Evolutionary conservation across 2,329 filamentous ascomycete species (phyloP).

Genomic region (Blumeria graminis): DNA sequence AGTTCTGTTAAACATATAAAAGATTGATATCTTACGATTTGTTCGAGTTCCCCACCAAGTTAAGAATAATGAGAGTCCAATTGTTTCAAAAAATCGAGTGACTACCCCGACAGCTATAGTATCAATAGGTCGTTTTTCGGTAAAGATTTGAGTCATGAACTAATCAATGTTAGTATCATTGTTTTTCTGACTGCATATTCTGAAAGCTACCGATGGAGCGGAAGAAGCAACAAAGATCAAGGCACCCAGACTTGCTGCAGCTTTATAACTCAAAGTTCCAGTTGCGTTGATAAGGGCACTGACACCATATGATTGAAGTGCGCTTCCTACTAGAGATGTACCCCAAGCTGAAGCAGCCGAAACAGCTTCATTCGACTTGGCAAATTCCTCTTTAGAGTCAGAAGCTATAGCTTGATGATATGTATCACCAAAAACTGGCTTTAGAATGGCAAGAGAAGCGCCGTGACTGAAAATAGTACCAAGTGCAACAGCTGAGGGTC

Average conservation of each 20-base stretch:
- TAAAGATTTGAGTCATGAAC: conserved; percentile 69
- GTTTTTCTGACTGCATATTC: neutral
- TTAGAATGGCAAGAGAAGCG: conserved; percentile 65
- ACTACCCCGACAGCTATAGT: conserved; percentile 67
- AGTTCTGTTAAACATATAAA: neutral
- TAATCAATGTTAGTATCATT: conserved; percentile 16
- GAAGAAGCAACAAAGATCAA: conserved; percentile 82
- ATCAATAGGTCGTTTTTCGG: conserved; percentile 80
- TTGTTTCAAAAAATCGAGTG: conserved; percentile 72
- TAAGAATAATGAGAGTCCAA: conserved; percentile 75
- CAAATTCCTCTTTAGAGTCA: conserved; percentile 91
- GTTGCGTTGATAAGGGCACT: conserved; percentile 85
- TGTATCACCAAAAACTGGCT: conserved; percentile 77
- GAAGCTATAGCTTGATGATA: conserved; percentile 79
- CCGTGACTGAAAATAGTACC: conserved; percentile 92
- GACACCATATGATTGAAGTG: conserved; percentile 71
- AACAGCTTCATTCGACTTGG: conserved; percentile 77
- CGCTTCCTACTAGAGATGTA: conserved; percentile 70
- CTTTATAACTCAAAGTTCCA: conserved; percentile 88
- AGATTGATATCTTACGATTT: conserved; percentile 5
- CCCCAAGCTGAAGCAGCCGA: conserved; percentile 76
- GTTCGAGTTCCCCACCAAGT: conserved; percentile 96
- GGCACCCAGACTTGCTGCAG: conserved; percentile 74
- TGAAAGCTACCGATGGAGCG: conserved; percentile 56
- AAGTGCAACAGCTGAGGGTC: conserved; percentile 92